Base-by-base conservation (phyloP, 768 basidiomycete genomes). In the Floccularia luteovirens region DNA sequence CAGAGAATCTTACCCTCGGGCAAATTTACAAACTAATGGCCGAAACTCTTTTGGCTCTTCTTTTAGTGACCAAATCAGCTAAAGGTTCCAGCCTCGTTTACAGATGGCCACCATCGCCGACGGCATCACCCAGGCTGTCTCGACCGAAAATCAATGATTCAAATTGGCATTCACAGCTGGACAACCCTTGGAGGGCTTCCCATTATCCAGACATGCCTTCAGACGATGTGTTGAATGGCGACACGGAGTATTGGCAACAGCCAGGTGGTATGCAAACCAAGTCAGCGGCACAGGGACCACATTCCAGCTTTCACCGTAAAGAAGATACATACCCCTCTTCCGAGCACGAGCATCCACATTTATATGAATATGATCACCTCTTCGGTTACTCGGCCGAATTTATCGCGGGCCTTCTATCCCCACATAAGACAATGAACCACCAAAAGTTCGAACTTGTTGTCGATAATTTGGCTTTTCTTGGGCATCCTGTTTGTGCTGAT, bases 371-470 rank as follows among this genome's bases (percentile, higher is more conserved):
- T 50, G 77, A 82, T 50, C 61, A 65, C 44, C 63, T 90, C n/a
- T 73, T 98, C 35, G 85, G 84, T 2, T 93, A 87, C 58, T 74
- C 83, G 3, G 66, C 83, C 4, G 82, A 86, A 43, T 87, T 90
- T 52, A 69, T 98, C 22, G 87, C 89, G 19, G 74, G 73, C 31
- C 64, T 94, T 48, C 69, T 98, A 2, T 86, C 84, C 43, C 92
- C 94, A 0, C 72, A 79, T 32, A 62, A 67, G 22, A 70, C 79
- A 11, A 77, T 92, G 58, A 96, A 91, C 51, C 90, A 99, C 59
- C 88, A 90, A 58, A 90, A 90, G 53, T 97, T 96, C 54, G 91
- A 94, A 56, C 74, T 99, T 22, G 62, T 89, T 28, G 83, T 96
- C 19, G 92, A 98, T 55, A 83, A 92, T 50, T 70, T 98, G 19